Evolutionary conservation across 805 yeast species (phyloP).

Genomic region (Yarrowia sp.): DNA sequence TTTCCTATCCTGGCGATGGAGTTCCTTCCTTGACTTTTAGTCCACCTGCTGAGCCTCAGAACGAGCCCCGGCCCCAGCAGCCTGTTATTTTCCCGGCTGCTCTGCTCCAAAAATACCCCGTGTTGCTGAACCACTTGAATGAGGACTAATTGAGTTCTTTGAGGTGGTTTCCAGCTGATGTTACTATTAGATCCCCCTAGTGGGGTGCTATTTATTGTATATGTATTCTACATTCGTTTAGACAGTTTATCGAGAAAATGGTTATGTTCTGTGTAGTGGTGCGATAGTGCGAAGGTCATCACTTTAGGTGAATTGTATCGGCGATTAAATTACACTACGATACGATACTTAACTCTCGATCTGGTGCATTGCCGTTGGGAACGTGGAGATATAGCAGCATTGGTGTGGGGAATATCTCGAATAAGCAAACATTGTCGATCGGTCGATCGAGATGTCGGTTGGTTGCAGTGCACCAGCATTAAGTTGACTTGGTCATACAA

Average conservation of each 20-base stretch:
- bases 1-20: conserved; percentile 23
- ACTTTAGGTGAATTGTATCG: neutral
- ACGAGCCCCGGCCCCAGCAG: conserved; percentile 9
- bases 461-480: neutral
- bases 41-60: conserved; percentile 27
- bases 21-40: conserved; percentile 29
- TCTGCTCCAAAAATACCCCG: conserved; percentile 32
- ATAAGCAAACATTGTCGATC: neutral
- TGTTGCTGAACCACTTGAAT: conserved; percentile 26
- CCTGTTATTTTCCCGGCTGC: conserved; percentile 28
- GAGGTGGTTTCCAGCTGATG: neutral
- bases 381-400: neutral
- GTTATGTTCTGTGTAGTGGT: too few relatives aligned
- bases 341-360: neutral
- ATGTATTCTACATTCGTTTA: conserved; percentile 21
- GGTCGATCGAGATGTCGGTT: neutral
- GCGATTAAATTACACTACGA: neutral
- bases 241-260: too few relatives aligned
- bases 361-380: neutral
- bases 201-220: conserved; percentile 17
- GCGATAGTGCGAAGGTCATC: too few relatives aligned
- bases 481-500: too few relatives aligned
- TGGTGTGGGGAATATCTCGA: neutral
- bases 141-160: neutral
- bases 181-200: conserved; percentile 16